Base-by-base conservation (phyloP, 2,329 filamentous ascomycete species). In the Rhinocladiella mackenziei region DNA sequence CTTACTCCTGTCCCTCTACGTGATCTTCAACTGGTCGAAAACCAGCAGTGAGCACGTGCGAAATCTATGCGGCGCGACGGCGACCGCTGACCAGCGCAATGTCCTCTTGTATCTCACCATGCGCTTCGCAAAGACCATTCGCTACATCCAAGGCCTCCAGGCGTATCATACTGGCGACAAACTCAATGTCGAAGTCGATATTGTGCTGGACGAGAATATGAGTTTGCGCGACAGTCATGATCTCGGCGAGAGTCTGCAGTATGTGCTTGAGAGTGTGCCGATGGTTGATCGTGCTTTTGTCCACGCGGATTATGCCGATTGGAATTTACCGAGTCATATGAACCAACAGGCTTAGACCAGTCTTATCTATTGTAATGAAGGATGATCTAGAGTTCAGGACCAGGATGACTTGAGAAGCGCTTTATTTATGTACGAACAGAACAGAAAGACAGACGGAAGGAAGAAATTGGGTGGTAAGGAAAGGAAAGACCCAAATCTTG, bases 71-170 rank as follows among this genome's bases (percentile, higher is more conserved):
- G 87, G 87, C 13, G 85, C 85, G 56, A 84, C 84, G 0, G 86
- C 86, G 4, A 80, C 81, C 1, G 82, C 86, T 0, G 86, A 91
- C 56, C 83, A 92, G 68, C 77, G 89, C 20, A 94, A 92, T 60
- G 78, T 94, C 34, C 66, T 95, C 15, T 74, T 95, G 1, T 96
- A 96, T 66, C 76, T 94, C 56, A 92, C 89, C 1, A 94, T 95
- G 85, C 84, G 89, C 14, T 95, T 95, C 61, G 89, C 89, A 33
- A 87, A 85, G 55, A 84, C 85, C 9, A 94, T 96, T 60, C 81
- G 80, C 59, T 83, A 87, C 61, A 92, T 94, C 49, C 87, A 92
- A 62, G 87, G 87, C 22, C 69, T 92, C 43, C 83, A 89, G 55
- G 87, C 87, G 2, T 94, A 92, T 62, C 87, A 94, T 59, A 81